Evolutionary conservation across 2,329 filamentous ascomycete species (phyloP), one percentile per base, ranked within the genome.

Genomic region (Claviceps africana): DNA sequence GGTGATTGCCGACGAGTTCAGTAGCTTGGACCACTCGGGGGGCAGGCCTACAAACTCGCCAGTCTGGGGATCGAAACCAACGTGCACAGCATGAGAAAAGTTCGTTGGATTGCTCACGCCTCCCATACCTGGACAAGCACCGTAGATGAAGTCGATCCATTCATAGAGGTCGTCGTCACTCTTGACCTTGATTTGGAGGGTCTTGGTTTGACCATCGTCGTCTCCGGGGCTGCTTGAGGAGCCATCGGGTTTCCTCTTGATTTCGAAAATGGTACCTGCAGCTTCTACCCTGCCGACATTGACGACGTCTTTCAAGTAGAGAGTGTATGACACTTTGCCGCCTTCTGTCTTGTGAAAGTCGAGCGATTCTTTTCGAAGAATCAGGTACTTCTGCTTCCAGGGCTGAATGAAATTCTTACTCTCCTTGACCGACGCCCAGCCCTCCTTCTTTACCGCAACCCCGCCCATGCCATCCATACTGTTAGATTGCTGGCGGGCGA

Each of bases 71-170:
- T 98, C 93, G 64, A 97, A 98, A 55, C 93, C 93, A 58, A 98
- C 93, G 66, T 98, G 93, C 25, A 98, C 90, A 47, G 90, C 86
- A 66, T 98, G 93, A 25, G 86, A 89, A 72, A 98, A 98, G 72
- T 97, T 96, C 58, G 93, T 97, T 6, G 93, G 93, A 68, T 97
- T 96, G 71, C 91, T 96, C 53, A 98, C 93, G 60, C 93, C 93
- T 56, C 93, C 90, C 88, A 97, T 95, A 56, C 88, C 91, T 19
- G 93, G 93, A 67, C 91, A 97, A 57, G 91, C 85, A 60, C 91
- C 89, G 66, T 97, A 97, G 59, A 98, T 94, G 66, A 90, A 88
- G 68, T 98, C 93, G 62, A 97, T 95, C 93, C 93, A 98, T 62
- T 95, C 89, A 68, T 98, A 98, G 51, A 98, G 82, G 60, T 98